Evolutionary conservation across 2,329 filamentous ascomycete genomes (phyloP).

Genomic region (Gnomoniopsis sp.): DNA sequence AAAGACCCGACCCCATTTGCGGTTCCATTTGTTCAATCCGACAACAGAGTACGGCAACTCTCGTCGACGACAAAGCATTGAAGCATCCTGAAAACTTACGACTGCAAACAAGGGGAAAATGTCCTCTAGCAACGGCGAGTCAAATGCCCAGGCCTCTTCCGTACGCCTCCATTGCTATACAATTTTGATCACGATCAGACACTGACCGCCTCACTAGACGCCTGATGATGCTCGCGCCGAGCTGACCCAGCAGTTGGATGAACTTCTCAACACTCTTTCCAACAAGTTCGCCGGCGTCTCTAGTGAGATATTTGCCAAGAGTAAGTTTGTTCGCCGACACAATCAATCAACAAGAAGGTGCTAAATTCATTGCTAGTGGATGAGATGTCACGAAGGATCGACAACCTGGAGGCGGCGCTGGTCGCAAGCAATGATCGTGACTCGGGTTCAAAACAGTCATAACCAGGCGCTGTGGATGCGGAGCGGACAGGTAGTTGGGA

Average conservation of each 20-base stretch:
- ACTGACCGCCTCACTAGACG: slow-evolving; percentile 25
- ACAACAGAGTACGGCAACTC: neutral
- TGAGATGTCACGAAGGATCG: slow-evolving; percentile 83
- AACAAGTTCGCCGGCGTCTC: slow-evolving; percentile 84
- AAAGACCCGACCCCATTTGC: neutral
- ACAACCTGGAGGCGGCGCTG: slow-evolving; percentile 75
- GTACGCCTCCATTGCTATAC: neutral
- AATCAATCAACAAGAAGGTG: neutral
- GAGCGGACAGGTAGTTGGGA: neutral
- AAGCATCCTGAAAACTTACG: neutral
- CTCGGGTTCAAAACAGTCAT: slow-evolving; percentile 32
- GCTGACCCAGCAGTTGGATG: slow-evolving; percentile 77
- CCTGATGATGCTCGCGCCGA: slow-evolving; percentile 55
- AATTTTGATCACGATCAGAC: neutral
- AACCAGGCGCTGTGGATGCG: neutral
- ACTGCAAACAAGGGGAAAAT: neutral
- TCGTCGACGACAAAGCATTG: neutral
- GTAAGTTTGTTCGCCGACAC: slow-evolving; percentile 48
- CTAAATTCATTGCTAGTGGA: slow-evolving; percentile 63
- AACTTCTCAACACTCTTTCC: slow-evolving; percentile 78
- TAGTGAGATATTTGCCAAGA: slow-evolving; percentile 83
- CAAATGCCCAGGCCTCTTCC: slow-evolving; percentile 6
- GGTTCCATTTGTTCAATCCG: neutral
- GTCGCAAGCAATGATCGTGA: slow-evolving; percentile 51
- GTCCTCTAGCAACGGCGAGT: slow-evolving; percentile 16